Conservation (phyloP, 352 stramenopile species). For the Globisporangium spinosum region DNA sequence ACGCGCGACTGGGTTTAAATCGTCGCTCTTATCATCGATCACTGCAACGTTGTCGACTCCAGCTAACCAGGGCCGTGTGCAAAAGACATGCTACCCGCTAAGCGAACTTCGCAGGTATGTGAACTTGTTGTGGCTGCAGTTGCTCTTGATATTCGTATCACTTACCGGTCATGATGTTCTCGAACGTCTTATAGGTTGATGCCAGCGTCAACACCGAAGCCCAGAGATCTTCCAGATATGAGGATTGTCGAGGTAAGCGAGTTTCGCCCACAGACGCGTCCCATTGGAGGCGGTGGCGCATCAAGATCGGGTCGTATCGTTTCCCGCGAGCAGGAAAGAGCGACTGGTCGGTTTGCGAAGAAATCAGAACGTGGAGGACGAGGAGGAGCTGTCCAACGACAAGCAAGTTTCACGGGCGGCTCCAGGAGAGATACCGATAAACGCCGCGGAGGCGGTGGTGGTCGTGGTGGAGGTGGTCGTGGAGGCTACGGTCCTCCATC, state of each 20-base stretch:
- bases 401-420: conserved; percentile 20
- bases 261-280: conserved; percentile 24
- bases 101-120: conserved; percentile 48
- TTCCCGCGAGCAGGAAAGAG: conserved; percentile 14
- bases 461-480: conserved; percentile 43
- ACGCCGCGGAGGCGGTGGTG: conserved; percentile 44
- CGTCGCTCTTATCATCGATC: conserved; percentile 44
- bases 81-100: conserved; percentile 60
- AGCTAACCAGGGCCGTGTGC: conserved; percentile 16
- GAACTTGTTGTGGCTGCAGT: not conserved
- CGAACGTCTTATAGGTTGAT: conserved; percentile 23
- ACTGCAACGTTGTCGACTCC: conserved; percentile 14
- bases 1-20: conserved; percentile 45
- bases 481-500: conserved; percentile 39
- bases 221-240: conserved; percentile 61
- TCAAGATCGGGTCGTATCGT: conserved; percentile 16
- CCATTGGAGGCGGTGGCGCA: conserved; percentile 12
- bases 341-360: conserved; percentile 27
- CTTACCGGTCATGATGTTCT: too few species aligned
- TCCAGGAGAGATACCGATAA: conserved; percentile 24
- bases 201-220: conserved; percentile 29
- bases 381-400: conserved; percentile 19
- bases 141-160: not conserved
- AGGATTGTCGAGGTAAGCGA: conserved; percentile 59
- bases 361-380: conserved; percentile 10